A percentile compares a stretch with the other conserved stretches of the same genome.
Conservation (phyloP, 495 filamentous ascomycete genomes). For the Astrocystis sublimbata region DNA sequence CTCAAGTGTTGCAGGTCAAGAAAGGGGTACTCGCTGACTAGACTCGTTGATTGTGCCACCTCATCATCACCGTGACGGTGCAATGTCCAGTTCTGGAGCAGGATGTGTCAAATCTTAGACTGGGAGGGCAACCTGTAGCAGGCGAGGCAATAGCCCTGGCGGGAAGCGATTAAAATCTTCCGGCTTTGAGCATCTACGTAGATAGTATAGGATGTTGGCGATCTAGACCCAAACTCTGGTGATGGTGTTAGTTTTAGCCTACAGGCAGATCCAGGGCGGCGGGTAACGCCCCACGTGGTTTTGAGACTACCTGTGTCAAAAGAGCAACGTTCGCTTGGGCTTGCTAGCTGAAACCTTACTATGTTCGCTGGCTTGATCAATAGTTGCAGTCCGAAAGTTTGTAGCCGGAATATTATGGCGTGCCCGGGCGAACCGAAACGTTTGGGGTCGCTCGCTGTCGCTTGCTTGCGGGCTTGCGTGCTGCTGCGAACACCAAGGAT, state of each 20-base stretch:
- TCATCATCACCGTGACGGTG: too few species aligned
- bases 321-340: background rate
- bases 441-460: background rate
- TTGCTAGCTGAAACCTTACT: background rate
- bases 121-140: too few species aligned
- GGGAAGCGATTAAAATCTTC: too few species aligned
- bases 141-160: too few species aligned
- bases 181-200: too few species aligned
- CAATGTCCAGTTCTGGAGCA: too few species aligned
- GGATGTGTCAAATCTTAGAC: too few species aligned
- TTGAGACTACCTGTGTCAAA: background rate
- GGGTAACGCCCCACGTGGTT: background rate
- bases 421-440: background rate
- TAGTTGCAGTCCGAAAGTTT: background rate
- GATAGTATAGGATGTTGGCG: background rate
- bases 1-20: too few species aligned
- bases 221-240: background rate
- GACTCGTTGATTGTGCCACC: too few species aligned
- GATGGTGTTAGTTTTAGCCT: background rate
- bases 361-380: background rate
- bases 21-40: too few species aligned
- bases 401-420: background rate
- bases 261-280: background rate
- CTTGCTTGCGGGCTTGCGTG: too few species aligned
- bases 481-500: too few species aligned